Base-by-base conservation (phyloP, 163 green algal genomes). In the Trebouxia gelatinosa region DNA sequence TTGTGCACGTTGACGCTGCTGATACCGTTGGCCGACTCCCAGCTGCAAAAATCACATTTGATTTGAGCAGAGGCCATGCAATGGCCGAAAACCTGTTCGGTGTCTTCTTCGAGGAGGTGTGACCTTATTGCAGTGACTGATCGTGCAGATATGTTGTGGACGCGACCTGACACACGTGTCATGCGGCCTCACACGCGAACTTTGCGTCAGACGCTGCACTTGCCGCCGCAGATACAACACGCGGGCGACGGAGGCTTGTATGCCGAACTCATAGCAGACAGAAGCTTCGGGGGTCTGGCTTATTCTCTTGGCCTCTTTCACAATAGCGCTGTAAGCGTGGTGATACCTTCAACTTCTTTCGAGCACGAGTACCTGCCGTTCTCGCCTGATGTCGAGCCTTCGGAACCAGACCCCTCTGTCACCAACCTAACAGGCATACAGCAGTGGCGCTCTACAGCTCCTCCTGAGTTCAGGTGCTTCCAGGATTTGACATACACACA, bases 201-300 rank as follows among this genome's bases (percentile, higher is more conserved):
- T n/a, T n/a, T n/a, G n/a, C n/a, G n/a, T n/a, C n/a, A n/a, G n/a
- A n/a, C n/a, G n/a, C n/a, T n/a, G n/a, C n/a, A n/a, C n/a, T n/a
- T n/a, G 32, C n/a, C 35, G 0, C 3, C 75, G 66, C 76, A 88
- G 81, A 87, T 90, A 21, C 80, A 81, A 26, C 81, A 90, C 66
- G 87, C 87, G 34, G 87, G 87, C 2, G 85, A 90, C 3, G 85
- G 87, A 16, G 87, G 87, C 0, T 54, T 91, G 17, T 89, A 91
- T 48, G 85, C 85, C 7, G 87, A 91, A 57, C 50, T 91, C 43
- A 70, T 91, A 3, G 81, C 88, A 34, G 86, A 91, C 65, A 68
- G 85, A 2, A 81, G 68, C 32, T 90, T 90, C 39, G 86, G 87
- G 58, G 86, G 80, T 0, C 40, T 86, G 4, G 82, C 84, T 0